phyloP scores from a whole-genome alignment of 345 rosid genomes.

The Isatis tinctoria region DNA sequence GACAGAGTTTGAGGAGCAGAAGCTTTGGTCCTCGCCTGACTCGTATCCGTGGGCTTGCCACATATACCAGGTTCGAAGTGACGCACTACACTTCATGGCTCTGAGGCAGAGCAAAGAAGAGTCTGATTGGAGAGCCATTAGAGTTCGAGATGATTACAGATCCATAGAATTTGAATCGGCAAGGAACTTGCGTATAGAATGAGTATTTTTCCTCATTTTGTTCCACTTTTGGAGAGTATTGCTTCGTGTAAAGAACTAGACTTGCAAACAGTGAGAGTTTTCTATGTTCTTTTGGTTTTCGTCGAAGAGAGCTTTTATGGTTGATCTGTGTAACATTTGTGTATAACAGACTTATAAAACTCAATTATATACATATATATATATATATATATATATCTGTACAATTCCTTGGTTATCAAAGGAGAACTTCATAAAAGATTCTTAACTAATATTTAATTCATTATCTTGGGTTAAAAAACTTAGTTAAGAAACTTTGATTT shows the following conservation, averaged over 20 bases:
- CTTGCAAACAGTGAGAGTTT: not conserved
- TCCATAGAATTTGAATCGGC: conserved; percentile 21
- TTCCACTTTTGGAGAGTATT: not conserved
- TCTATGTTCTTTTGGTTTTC: not conserved
- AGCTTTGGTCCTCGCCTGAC: conserved; percentile 80
- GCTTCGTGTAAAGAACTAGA: not conserved
- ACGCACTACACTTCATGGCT: too few relatives aligned
- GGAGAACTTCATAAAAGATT: too few relatives aligned
- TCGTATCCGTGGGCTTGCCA: conserved; percentile 95
- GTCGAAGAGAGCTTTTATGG: not conserved
- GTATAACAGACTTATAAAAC: not conserved
- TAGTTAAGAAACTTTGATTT: too few relatives aligned
- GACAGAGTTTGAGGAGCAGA: conserved; percentile 78
- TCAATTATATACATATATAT: too few relatives aligned
- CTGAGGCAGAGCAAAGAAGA: too few relatives aligned
- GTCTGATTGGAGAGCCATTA: too few relatives aligned
- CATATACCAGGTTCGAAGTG: conserved; percentile 75
- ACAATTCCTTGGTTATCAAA: not conserved
- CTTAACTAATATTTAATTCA: too few relatives aligned
- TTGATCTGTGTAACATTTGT: conserved; percentile 15
- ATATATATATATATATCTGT: too few relatives aligned
- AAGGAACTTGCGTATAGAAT: conserved; percentile 21
- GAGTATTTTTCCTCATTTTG: not conserved
- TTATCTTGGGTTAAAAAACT: too few relatives aligned
- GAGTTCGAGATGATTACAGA: too few relatives aligned